phyloP scores from a whole-genome alignment of 2,329 filamentous ascomycete genomes.

The Neofusicoccum umdonicola region DNA sequence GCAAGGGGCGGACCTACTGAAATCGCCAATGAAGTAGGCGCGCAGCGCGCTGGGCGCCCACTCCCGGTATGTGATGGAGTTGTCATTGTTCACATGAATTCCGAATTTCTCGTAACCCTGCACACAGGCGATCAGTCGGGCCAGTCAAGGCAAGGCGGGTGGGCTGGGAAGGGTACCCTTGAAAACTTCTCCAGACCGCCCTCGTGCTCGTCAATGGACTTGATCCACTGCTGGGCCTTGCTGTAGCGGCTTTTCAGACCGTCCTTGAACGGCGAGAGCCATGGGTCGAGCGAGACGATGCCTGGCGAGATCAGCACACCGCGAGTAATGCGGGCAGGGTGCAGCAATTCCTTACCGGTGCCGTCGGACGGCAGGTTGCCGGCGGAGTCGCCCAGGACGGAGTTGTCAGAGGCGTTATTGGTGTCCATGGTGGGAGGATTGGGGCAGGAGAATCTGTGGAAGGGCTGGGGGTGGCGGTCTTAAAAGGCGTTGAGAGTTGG shows the following conservation, averaged over 20 bases:
- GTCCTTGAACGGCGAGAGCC: constrained; percentile 80
- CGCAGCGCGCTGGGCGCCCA: constrained; percentile 90
- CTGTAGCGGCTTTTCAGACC: constrained; percentile 72
- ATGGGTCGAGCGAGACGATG: constrained; percentile 83
- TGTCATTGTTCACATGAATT: constrained; percentile 75
- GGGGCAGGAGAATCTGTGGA: neutral
- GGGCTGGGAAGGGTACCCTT: constrained; percentile 51
- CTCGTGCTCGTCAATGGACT: constrained; percentile 76
- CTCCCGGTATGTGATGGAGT: constrained; percentile 87
- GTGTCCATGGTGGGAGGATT: constrained; percentile 22
- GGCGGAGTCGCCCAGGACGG: constrained; percentile 44
- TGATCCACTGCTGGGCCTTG: constrained; percentile 83
- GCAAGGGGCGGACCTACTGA: constrained; percentile 61
- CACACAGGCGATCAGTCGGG: neutral
- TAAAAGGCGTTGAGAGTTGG: constrained; percentile 13
- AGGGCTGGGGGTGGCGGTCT: constrained; percentile 1
- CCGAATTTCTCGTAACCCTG: constrained; percentile 86
- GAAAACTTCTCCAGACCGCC: constrained; percentile 92
- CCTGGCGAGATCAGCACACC: constrained; percentile 54
- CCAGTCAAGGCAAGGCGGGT: neutral
- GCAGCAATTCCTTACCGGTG: constrained; percentile 56
- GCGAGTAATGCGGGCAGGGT: constrained; percentile 10
- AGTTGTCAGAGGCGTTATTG: constrained; percentile 47
- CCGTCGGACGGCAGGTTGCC: constrained; percentile 63
- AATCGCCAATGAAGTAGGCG: constrained; percentile 88